Percentiles rank a stretch among this genome's conserved stretches.
Conservation (phyloP, 75 land plant species). For the Cryptomeria japonica region DNA sequence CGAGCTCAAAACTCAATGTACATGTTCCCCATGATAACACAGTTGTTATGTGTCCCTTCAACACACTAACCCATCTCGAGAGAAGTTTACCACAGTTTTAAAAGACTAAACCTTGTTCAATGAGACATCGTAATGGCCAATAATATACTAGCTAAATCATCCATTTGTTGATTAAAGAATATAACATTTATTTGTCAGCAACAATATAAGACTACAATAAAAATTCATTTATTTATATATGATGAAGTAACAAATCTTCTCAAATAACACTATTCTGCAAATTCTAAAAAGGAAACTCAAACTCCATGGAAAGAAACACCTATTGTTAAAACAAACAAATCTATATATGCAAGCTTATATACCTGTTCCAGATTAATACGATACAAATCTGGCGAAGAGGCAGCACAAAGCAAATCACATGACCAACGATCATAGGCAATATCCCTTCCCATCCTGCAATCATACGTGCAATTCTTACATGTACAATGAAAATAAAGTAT, state of each 20-base stretch:
- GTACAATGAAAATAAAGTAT: neutral
- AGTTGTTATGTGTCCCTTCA: neutral
- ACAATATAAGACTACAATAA: neutral
- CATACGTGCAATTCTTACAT: constrained; percentile 5
- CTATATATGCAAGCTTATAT: neutral
- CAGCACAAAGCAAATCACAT: constrained; percentile 92
- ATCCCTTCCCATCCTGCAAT: constrained; percentile 95
- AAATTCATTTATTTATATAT: neutral
- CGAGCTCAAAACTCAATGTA: no score
- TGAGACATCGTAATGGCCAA: neutral
- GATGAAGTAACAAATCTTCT: neutral
- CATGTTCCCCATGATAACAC: no score
- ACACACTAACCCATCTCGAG: neutral
- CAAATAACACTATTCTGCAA: neutral
- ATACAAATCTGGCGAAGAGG: constrained; percentile 94
- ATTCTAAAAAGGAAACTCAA: neutral
- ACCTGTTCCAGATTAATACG: constrained; percentile 97
- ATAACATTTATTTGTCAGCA: neutral
- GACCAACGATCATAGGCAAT: constrained; percentile 93
- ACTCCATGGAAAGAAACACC: neutral
- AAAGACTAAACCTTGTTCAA: neutral
- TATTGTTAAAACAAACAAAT: neutral
- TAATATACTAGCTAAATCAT: neutral
- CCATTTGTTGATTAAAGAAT: neutral
- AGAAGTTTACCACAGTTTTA: neutral